These are phyloP conservation scores for Wickerhamiella kurtzmanii DNA, from an alignment of 805 yeast genomes.

Conservation along the genomic window DNA sequence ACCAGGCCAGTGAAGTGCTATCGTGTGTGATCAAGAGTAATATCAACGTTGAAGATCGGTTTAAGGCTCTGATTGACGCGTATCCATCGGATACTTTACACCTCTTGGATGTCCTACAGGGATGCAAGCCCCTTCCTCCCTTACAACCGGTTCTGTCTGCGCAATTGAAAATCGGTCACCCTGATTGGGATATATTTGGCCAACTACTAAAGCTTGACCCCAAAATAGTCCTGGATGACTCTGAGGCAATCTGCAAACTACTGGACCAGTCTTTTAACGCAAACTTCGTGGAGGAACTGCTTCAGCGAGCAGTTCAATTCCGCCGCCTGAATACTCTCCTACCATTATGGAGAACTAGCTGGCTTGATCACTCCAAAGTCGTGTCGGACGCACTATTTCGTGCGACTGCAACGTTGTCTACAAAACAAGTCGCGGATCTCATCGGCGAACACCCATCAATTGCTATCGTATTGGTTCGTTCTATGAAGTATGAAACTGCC, in stretches of 20 bases:
- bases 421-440: constrained; percentile 9
- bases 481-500: constrained; percentile 2
- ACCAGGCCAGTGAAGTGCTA: not conserved
- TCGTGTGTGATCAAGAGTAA: constrained; percentile 2
- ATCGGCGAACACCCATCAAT: constrained; percentile 2
- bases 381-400: not conserved
- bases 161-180: too few species aligned
- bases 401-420: constrained; percentile 9
- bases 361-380: not conserved
- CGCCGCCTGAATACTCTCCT: constrained; percentile 5
- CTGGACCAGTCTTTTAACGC: constrained; percentile 4
- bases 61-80: constrained; percentile 1
- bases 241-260: not conserved
- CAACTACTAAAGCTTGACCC: not conserved
- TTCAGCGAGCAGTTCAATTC: constrained; percentile 1
- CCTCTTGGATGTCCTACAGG: constrained; percentile 2
- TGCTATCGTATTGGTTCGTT: constrained; percentile 2
- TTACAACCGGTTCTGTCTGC: not conserved
- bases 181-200: not conserved
- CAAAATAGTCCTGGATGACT: not conserved
- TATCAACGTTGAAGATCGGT: constrained; percentile 6
- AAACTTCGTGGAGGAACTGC: not conserved
- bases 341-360: not conserved
- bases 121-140: constrained; percentile 1
- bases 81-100: constrained; percentile 5